Conservation (phyloP, 2,329 filamentous ascomycete genomes). For the Ophiosphaerella korrae region DNA sequence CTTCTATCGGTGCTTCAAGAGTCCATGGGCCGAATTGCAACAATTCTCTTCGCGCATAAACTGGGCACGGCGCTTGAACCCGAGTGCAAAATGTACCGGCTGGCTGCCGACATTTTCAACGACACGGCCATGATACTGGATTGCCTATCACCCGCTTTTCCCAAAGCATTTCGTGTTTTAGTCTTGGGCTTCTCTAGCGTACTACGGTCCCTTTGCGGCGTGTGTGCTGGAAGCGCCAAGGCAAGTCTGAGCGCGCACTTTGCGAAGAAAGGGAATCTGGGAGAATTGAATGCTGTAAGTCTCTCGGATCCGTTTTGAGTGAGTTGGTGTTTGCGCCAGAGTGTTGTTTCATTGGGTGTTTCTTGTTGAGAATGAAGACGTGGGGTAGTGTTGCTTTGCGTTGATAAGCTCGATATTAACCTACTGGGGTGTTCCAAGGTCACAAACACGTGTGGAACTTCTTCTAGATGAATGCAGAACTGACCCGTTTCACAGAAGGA, state of each 20-base stretch:
- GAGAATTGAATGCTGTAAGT: conserved; percentile 83
- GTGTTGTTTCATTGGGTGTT: conserved; percentile 8
- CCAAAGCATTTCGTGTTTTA: conserved; percentile 61
- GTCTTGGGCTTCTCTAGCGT: conserved; percentile 66
- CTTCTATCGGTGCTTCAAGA: conserved; percentile 84
- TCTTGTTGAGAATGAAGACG: conserved; percentile 16
- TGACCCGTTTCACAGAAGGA: conserved; percentile 65
- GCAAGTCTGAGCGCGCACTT: conserved; percentile 92
- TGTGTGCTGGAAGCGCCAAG: conserved; percentile 88
- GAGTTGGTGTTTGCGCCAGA: background rate
- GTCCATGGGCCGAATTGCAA: conserved; percentile 78
- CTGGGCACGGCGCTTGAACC: conserved; percentile 84
- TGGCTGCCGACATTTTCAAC: conserved; percentile 87
- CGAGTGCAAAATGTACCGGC: conserved; percentile 87
- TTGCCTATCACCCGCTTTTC: conserved; percentile 76
- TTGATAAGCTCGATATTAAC: conserved; percentile 22
- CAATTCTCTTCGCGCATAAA: conserved; percentile 82
- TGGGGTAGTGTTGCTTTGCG: conserved; percentile 6
- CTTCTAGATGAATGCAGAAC: conserved; percentile 19
- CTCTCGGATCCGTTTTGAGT: background rate
- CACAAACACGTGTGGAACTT: conserved; percentile 17
- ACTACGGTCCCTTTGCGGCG: conserved; percentile 76
- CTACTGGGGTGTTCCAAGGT: conserved; percentile 8
- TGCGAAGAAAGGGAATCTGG: conserved; percentile 82
- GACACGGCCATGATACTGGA: conserved; percentile 87